Percentiles rank a stretch among this genome's conserved stretches.
Conservation (phyloP, 148 eudicot genomes). For the Diospyros lotus region DNA sequence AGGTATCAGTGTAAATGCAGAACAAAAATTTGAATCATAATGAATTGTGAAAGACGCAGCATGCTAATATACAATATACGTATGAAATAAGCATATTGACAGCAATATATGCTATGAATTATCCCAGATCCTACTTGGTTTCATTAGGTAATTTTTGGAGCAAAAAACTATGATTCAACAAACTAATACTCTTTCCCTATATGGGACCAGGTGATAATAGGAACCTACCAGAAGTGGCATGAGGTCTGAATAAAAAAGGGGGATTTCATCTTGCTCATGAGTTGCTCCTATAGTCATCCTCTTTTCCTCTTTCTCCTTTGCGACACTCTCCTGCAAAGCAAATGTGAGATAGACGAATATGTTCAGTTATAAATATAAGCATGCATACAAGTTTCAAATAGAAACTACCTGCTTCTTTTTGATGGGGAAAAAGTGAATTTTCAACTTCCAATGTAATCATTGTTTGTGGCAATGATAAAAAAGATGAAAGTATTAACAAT, state of each 20-base stretch:
- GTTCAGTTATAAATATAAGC: no score
- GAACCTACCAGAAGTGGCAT: slow-evolving; percentile 89
- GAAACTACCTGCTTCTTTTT: not conserved
- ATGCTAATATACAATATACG: no score
- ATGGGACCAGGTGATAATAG: no score
- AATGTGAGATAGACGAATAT: not conserved
- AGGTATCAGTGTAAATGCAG: not conserved
- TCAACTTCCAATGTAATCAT: not conserved
- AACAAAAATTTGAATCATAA: not conserved
- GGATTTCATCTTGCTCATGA: slow-evolving; percentile 61
- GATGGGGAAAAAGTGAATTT: not conserved
- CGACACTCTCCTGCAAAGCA: slow-evolving; percentile 55
- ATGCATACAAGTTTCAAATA: not conserved
- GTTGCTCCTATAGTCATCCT: slow-evolving; percentile 24
- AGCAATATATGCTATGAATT: not conserved
- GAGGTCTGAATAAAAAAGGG: slow-evolving; percentile 82
- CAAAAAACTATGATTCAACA: not conserved
- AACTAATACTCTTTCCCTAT: no score
- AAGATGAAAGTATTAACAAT: no score
- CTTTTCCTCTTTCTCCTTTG: slow-evolving; percentile 76
- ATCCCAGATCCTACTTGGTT: not conserved
- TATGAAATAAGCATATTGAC: not conserved
- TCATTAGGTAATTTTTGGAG: not conserved
- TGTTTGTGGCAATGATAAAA: not conserved
- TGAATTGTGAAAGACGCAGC: no score